Percentiles rank a stretch among this genome's conserved stretches.
Evolutionary conservation across 148 eudicot genomes (phyloP).

Genomic region (Fagopyrum homotropicum): DNA sequence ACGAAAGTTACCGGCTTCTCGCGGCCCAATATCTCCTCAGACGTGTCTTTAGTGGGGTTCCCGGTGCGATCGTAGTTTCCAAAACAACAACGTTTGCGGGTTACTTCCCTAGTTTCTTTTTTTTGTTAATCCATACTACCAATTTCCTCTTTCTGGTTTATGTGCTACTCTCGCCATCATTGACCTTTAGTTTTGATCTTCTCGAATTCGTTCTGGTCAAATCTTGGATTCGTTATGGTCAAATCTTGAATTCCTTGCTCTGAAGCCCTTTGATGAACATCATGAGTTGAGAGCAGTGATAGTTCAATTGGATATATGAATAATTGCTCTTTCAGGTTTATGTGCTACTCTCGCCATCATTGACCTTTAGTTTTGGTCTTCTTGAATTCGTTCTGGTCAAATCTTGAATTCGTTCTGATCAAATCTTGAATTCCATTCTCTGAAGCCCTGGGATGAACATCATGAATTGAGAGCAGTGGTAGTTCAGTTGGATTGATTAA

Average conservation of each 20-base stretch:
- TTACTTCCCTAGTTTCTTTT: too few relatives aligned
- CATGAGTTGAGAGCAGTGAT: background rate
- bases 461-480: background rate
- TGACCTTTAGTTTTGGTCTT: background rate
- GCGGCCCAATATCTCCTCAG: slow-evolving; percentile 24
- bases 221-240: too few relatives aligned
- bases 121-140: too few relatives aligned
- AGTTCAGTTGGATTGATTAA: background rate
- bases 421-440: background rate
- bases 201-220: too few relatives aligned
- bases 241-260: background rate
- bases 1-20: slow-evolving; percentile 55
- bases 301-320: background rate
- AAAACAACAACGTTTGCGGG: too few relatives aligned
- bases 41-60: background rate
- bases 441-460: background rate
- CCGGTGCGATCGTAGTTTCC: background rate
- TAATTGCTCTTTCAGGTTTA: background rate
- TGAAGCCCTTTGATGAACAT: slow-evolving; percentile 1
- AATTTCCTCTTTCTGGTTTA: background rate
- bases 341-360: background rate
- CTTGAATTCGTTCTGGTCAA: too few relatives aligned
- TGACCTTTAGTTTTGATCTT: background rate
- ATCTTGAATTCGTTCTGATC: too few relatives aligned
- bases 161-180: background rate